Evolutionary conservation across 2,329 filamentous ascomycete genomes (phyloP).

Genomic region (Colletotrichum neosansevieriae): DNA sequence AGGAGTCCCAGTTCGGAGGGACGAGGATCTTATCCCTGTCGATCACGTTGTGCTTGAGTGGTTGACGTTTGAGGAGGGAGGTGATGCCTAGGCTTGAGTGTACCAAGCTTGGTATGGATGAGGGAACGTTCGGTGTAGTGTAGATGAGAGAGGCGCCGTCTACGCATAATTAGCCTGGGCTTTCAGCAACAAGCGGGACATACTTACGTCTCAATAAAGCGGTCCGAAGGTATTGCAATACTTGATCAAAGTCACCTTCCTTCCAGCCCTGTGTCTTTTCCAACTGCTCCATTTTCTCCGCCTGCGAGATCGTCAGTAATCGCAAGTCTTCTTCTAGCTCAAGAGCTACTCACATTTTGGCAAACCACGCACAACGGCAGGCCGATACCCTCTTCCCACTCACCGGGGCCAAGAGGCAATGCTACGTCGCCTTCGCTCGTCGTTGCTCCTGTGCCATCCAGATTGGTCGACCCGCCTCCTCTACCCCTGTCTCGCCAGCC

Average conservation of each 20-base stretch:
- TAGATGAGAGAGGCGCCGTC: constrained; percentile 89
- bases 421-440: constrained; percentile 75
- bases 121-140: constrained; percentile 80
- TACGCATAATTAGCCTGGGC: constrained; percentile 52
- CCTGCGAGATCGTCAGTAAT: constrained; percentile 58
- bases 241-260: constrained; percentile 96
- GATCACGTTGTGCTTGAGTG: constrained; percentile 89
- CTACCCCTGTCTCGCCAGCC: constrained; percentile 83
- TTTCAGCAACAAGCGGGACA: constrained; percentile 23
- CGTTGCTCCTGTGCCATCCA: constrained; percentile 71
- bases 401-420: constrained; percentile 85
- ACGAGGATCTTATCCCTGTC: constrained; percentile 95
- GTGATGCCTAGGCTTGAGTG: constrained; percentile 90
- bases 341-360: constrained; percentile 76
- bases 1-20: constrained; percentile 97
- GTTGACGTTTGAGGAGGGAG: constrained; percentile 81
- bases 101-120: constrained; percentile 81
- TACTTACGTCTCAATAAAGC: constrained; percentile 84
- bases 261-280: constrained; percentile 94
- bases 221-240: constrained; percentile 92
- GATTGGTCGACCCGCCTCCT: constrained; percentile 70
- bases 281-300: constrained; percentile 89
- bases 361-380: constrained; percentile 94
- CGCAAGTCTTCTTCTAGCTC: neutral
- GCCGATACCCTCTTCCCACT: constrained; percentile 92